A percentile compares a stretch with the other conserved stretches of the same genome.
Conservation (phyloP, 2,329 filamentous ascomycete species). For the Cladosporium sp. region DNA sequence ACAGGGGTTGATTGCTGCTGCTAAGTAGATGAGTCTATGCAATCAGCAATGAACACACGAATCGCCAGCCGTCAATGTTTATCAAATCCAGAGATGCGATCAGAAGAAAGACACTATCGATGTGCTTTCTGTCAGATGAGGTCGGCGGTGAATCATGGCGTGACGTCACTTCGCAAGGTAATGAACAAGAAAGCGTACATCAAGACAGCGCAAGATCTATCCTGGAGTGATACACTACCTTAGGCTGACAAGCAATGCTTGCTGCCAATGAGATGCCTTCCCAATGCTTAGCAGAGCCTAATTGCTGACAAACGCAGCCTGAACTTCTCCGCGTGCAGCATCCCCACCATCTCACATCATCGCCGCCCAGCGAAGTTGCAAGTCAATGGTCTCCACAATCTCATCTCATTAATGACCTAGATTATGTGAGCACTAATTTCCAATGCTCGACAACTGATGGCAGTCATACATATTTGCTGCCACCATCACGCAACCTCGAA, state of each 20-base stretch:
- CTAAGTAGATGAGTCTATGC: not conserved
- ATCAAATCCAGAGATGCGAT: not conserved
- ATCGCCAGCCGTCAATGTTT: not conserved
- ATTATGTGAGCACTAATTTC: not conserved
- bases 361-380: not conserved
- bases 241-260: not conserved
- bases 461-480: not conserved
- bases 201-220: too few relatives aligned
- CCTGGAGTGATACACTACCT: too few relatives aligned
- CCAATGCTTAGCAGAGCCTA: not conserved
- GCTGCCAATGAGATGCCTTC: not conserved
- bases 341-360: not conserved
- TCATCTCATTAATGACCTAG: not conserved
- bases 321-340: not conserved
- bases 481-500: not conserved
- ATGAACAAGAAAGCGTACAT: not conserved
- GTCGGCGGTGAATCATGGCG: not conserved
- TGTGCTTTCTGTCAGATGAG: not conserved
- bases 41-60: not conserved
- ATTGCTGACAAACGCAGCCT: not conserved
- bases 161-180: not conserved
- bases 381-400: conserved; percentile 4
- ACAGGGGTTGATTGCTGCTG: conserved; percentile 37
- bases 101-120: not conserved
- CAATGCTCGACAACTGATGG: conserved; percentile 31